These are phyloP conservation scores for Saccharum officinarum DNA, from an alignment of 176 grass and related monocot genomes.

Conservation along the genomic window DNA sequence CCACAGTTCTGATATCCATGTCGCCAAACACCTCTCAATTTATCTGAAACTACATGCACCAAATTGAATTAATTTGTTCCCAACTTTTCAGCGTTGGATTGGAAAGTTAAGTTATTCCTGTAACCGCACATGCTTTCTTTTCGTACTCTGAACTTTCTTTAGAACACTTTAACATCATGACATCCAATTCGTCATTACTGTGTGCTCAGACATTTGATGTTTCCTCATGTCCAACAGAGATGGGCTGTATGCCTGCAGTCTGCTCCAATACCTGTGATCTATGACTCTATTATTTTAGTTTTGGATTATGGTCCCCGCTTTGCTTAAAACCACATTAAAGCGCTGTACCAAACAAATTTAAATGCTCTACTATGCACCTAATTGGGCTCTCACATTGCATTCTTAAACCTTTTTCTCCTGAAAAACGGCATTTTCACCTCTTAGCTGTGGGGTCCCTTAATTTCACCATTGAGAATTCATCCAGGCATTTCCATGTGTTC, in stretches of 20 bases:
- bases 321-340: neutral
- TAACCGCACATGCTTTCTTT: neutral
- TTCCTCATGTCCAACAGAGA: neutral
- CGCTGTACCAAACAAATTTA: conserved; percentile 12
- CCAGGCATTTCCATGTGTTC: neutral
- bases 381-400: neutral
- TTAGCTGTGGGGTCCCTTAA: neutral
- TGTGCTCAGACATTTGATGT: neutral
- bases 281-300: neutral
- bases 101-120: neutral
- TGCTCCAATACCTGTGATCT: neutral
- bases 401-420: neutral
- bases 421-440: neutral
- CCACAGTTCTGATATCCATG: neutral
- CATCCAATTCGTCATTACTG: neutral
- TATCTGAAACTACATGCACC: neutral
- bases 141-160: conserved; percentile 3
- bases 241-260: conserved; percentile 1
- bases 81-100: neutral
- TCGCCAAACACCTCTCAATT: conserved; percentile 1
- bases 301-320: neutral
- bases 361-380: neutral
- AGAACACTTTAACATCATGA: conserved; percentile 37
- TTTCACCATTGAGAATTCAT: neutral
- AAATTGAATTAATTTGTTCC: neutral